Evolutionary conservation across 495 filamentous ascomycete species (phyloP).

Genomic region (Xylaria grammica): DNA sequence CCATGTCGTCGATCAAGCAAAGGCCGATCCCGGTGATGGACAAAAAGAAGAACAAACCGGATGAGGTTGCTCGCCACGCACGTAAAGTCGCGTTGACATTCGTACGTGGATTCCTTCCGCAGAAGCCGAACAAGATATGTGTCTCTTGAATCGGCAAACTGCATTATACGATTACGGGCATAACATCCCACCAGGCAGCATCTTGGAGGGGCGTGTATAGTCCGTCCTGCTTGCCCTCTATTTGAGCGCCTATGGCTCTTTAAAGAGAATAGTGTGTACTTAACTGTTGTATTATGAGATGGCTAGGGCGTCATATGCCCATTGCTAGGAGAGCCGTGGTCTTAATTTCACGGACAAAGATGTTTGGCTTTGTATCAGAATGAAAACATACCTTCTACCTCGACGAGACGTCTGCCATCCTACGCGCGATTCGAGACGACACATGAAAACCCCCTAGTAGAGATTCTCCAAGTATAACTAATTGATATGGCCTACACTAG

Average conservation of each 20-base stretch:
- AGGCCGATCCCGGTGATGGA: slow-evolving; percentile 35
- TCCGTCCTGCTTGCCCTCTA: slow-evolving; percentile 19
- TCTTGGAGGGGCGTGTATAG: background rate
- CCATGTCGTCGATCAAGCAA: slow-evolving; percentile 36
- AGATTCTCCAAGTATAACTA: background rate
- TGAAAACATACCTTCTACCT: slow-evolving; percentile 15
- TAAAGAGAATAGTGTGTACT: slow-evolving; percentile 18
- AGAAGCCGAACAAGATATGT: slow-evolving; percentile 38
- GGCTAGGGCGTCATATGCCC: slow-evolving; percentile 5
- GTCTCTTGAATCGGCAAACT: slow-evolving; percentile 33
- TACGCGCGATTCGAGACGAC: background rate
- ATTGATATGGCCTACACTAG: background rate
- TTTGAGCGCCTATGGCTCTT: slow-evolving; percentile 31
- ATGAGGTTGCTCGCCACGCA: slow-evolving; percentile 42
- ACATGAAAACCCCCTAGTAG: background rate
- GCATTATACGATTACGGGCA: slow-evolving; percentile 23
- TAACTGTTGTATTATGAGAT: slow-evolving; percentile 23
- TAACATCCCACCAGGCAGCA: slow-evolving; percentile 26
- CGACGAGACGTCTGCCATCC: background rate
- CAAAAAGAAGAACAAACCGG: slow-evolving; percentile 35
- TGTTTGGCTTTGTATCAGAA: slow-evolving; percentile 13
- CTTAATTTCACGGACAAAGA: slow-evolving; percentile 8
- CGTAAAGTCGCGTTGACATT: slow-evolving; percentile 50
- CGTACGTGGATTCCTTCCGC: slow-evolving; percentile 44
- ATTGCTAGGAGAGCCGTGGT: slow-evolving; percentile 6